Conservation (phyloP, 345 rosid species). For the Salix caprea region DNA sequence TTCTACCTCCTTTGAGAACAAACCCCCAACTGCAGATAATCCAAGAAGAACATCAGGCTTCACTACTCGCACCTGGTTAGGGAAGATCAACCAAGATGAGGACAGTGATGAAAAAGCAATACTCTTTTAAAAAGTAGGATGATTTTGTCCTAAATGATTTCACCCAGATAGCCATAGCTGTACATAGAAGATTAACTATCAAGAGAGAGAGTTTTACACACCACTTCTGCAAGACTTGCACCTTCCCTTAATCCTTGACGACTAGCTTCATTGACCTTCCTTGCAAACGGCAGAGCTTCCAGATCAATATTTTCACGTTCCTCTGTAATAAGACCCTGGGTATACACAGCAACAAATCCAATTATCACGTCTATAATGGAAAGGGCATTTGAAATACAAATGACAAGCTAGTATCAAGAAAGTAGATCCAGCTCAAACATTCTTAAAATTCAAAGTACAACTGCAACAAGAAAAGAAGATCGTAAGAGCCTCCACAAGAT, state of each 20-base stretch:
- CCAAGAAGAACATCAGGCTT: conserved; percentile 99
- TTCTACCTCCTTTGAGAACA: conserved; percentile 84
- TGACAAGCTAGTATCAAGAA: conserved; percentile 8
- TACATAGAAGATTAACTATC: background rate
- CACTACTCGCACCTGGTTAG: conserved; percentile 74
- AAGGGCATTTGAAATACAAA: background rate
- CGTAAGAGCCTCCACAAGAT: background rate
- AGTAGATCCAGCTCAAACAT: background rate
- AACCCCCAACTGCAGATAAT: conserved; percentile 98
- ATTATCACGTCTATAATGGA: conserved; percentile 9
- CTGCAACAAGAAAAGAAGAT: background rate
- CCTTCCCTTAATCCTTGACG: conserved; percentile 95
- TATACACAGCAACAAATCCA: conserved; percentile 20
- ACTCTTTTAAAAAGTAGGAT: background rate
- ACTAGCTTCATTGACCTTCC: conserved; percentile 64
- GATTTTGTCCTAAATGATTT: background rate
- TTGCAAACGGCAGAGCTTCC: conserved; percentile 79
- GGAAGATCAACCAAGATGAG: conserved; percentile 9
- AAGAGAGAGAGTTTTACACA: conserved; percentile 27
- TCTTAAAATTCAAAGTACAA: background rate
- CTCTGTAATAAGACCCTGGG: conserved; percentile 87
- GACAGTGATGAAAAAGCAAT: background rate
- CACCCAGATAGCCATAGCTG: background rate
- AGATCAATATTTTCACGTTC: conserved; percentile 71
- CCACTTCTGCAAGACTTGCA: conserved; percentile 87